Conservation (phyloP, 805 yeast species). For the Scheffersomyces amazonensis region DNA sequence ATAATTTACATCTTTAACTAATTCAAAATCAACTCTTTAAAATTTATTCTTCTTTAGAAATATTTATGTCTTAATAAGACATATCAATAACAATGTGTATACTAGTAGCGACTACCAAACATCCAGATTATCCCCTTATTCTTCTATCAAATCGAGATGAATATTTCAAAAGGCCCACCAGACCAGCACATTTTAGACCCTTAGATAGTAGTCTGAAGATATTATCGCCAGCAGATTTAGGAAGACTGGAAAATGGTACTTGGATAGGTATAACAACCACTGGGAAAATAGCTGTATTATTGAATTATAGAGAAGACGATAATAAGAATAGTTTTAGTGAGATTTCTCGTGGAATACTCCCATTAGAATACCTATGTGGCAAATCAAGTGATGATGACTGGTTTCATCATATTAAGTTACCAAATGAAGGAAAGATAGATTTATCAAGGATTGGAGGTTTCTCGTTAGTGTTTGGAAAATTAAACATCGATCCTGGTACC, state of each 20-base stretch:
- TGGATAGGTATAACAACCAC: conserved; percentile 76
- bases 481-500: conserved; percentile 20
- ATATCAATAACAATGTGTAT: conserved; percentile 82
- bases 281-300: conserved; percentile 68
- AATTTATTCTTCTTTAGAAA: no score
- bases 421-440: conserved; percentile 7
- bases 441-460: conserved; percentile 56
- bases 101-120: conserved; percentile 60
- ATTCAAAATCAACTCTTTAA: no score
- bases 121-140: conserved; percentile 73
- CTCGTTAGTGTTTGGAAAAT: conserved; percentile 54
- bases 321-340: conserved; percentile 20
- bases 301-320: conserved; percentile 63
- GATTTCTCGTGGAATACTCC: conserved; percentile 53
- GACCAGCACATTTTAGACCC: conserved; percentile 40
- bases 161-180: conserved; percentile 69
- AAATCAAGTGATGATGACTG: conserved; percentile 40
- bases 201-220: conserved; percentile 36
- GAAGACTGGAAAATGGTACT: conserved; percentile 75
- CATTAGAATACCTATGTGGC: conserved; percentile 39
- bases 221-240: conserved; percentile 73
- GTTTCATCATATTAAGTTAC: conserved; percentile 30
- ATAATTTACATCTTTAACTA: no score
- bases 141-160: conserved; percentile 88
- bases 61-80: no score